Conservation (phyloP, 2,329 filamentous ascomycete genomes). For the Whalleya microplaca region DNA sequence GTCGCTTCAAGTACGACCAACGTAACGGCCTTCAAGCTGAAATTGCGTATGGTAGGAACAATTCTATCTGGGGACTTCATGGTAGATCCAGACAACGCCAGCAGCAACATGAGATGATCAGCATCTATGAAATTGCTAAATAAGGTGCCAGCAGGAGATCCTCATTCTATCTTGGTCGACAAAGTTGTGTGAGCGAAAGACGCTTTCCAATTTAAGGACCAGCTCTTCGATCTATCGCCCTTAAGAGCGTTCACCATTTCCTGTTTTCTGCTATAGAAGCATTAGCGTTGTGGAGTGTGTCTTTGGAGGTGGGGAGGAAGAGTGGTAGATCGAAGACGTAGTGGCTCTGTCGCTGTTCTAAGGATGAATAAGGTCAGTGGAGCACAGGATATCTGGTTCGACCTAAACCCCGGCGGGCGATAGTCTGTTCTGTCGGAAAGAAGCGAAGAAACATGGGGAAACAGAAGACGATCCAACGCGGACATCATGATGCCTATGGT, state of each 20-base stretch:
- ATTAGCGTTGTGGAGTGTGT: conserved; percentile 20
- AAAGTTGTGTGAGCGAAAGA: conserved; percentile 5
- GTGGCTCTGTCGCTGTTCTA: neutral
- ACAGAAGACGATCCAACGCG: neutral
- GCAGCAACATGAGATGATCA: conserved; percentile 2
- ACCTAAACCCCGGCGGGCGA: conserved; percentile 3
- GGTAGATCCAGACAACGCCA: neutral
- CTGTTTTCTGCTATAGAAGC: conserved; percentile 6
- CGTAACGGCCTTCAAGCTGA: neutral
- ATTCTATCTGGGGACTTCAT: neutral
- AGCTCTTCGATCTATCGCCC: conserved; percentile 7
- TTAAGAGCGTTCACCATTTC: conserved; percentile 6
- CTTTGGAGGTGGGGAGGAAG: conserved; percentile 15
- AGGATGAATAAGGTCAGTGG: conserved; percentile 20
- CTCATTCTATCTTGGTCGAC: conserved; percentile 5
- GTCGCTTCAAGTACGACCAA: neutral
- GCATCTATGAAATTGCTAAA: conserved; percentile 9
- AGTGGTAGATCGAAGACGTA: too few species aligned
- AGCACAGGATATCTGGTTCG: conserved; percentile 9
- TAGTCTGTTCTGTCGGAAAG: neutral
- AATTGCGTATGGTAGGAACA: neutral
- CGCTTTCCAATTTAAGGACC: conserved; percentile 21
- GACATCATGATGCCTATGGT: neutral
- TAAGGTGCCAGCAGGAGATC: conserved; percentile 8
- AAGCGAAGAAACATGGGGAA: neutral